phyloP scores from a whole-genome alignment of 108 stramenopile genomes.

The Cylindrotheca closterium region DNA sequence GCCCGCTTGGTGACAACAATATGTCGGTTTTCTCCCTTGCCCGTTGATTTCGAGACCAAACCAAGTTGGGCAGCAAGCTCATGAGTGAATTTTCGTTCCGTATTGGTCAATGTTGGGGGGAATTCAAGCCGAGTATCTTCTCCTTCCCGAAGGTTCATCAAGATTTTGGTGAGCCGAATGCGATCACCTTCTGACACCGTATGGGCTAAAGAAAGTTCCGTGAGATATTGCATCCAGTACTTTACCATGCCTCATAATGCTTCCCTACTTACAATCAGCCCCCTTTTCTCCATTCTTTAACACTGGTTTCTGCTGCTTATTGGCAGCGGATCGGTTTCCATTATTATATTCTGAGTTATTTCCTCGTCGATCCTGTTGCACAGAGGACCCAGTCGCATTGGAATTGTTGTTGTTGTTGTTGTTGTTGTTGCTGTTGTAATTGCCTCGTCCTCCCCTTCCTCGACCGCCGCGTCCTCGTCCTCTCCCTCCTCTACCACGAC shows the following conservation, averaged over 20 bases:
- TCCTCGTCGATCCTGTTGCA: background rate
- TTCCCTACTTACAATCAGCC: conserved; percentile 25
- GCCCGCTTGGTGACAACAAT: conserved; percentile 50
- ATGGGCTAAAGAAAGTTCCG: conserved; percentile 18
- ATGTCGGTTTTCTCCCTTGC: conserved; percentile 59
- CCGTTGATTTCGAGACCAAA: conserved; percentile 57
- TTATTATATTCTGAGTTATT: background rate
- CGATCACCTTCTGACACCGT: conserved; percentile 60
- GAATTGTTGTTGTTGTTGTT: background rate
- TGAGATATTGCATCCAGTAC: background rate
- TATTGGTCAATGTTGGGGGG: conserved; percentile 70
- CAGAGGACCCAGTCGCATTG: background rate
- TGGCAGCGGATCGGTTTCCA: background rate
- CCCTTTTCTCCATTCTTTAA: conserved; percentile 64
- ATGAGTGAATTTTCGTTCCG: conserved; percentile 76
- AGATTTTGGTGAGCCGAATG: conserved; percentile 55
- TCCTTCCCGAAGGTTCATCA: conserved; percentile 55
- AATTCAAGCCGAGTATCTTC: conserved; percentile 40
- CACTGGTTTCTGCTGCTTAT: background rate
- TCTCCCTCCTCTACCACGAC: conserved; percentile 8
- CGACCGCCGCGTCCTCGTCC: conserved; percentile 6
- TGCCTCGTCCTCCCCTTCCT: conserved; percentile 11
- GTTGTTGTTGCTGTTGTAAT: background rate
- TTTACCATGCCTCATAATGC: background rate
- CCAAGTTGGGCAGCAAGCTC: conserved; percentile 59